Percentiles rank a stretch among this genome's conserved stretches.
These are phyloP conservation scores for Cyclaneusma minus DNA, from an alignment of 2,329 filamentous ascomycete genomes.

Conservation along the genomic window DNA sequence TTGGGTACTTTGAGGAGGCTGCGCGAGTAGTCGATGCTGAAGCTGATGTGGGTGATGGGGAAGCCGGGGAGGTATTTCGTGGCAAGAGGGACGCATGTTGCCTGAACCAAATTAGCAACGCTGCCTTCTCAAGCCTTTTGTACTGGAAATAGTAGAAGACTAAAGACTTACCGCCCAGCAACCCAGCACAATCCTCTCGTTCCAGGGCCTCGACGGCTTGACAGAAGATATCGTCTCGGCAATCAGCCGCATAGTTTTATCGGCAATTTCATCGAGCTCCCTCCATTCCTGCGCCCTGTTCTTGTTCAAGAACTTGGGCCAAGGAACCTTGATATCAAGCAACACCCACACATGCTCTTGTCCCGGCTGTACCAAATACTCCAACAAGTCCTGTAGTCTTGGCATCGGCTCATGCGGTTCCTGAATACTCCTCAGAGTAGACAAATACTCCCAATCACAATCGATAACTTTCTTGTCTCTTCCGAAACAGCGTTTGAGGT, in stretches of 20 bases:
- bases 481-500: constrained; percentile 70
- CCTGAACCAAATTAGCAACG: no score
- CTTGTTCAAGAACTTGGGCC: background rate
- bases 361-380: constrained; percentile 50
- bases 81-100: constrained; percentile 52
- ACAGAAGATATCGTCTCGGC: constrained; percentile 44
- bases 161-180: constrained; percentile 53
- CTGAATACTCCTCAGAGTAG: constrained; percentile 48
- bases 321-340: constrained; percentile 68
- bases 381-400: constrained; percentile 56
- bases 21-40: constrained; percentile 45
- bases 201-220: constrained; percentile 43
- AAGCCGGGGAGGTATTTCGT: constrained; percentile 45
- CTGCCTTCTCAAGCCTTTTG: no score
- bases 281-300: constrained; percentile 1
- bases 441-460: constrained; percentile 61
- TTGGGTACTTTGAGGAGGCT: constrained; percentile 53
- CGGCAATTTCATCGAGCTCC: constrained; percentile 55
- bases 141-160: constrained; percentile 1
- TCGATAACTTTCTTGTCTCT: constrained; percentile 56
- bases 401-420: constrained; percentile 60
- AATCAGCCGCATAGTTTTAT: constrained; percentile 55
- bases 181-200: constrained; percentile 59
- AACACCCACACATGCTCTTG: constrained; percentile 62
- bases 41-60: constrained; percentile 52